Conservation (phyloP, 495 filamentous ascomycete species). For the Aspergillus ellipticus region DNA sequence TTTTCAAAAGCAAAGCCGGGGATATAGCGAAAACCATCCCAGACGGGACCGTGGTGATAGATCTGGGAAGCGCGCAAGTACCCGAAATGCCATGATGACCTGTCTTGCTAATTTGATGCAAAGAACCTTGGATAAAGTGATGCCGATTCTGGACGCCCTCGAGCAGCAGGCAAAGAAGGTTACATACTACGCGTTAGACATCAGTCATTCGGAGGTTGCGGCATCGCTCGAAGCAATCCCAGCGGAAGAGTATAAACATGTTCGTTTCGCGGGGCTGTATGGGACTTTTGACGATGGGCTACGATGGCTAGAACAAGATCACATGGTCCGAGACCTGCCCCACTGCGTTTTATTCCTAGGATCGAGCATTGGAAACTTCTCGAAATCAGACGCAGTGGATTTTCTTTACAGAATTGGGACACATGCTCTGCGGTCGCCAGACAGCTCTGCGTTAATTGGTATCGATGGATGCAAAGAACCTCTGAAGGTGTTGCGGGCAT, state of each 20-base stretch:
- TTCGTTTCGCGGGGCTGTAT: background rate
- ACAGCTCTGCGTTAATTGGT: background rate
- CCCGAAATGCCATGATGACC: background rate
- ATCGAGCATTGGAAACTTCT: background rate
- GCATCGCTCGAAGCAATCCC: background rate
- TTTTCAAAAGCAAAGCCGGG: background rate
- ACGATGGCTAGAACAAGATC: background rate
- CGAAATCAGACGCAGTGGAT: background rate
- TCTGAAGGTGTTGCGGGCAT: background rate
- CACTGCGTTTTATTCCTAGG: background rate
- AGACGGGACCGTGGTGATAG: background rate
- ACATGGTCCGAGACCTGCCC: background rate
- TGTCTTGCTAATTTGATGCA: background rate
- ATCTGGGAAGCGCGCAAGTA: constrained; percentile 1
- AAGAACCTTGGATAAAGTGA: background rate
- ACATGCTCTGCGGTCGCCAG: background rate
- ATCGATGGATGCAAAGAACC: constrained; percentile 1
- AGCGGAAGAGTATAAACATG: background rate
- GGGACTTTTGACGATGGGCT: constrained; percentile 2
- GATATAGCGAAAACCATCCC: background rate
- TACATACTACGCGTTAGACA: constrained; percentile 1
- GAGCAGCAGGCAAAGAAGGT: background rate
- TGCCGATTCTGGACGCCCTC: background rate
- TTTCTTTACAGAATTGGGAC: background rate
- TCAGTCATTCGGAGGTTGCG: background rate